Evolutionary conservation across 2,329 filamentous ascomycete genomes (phyloP), one percentile per base, ranked within the genome.

Genomic region (Aspergillus aculeatus): DNA sequence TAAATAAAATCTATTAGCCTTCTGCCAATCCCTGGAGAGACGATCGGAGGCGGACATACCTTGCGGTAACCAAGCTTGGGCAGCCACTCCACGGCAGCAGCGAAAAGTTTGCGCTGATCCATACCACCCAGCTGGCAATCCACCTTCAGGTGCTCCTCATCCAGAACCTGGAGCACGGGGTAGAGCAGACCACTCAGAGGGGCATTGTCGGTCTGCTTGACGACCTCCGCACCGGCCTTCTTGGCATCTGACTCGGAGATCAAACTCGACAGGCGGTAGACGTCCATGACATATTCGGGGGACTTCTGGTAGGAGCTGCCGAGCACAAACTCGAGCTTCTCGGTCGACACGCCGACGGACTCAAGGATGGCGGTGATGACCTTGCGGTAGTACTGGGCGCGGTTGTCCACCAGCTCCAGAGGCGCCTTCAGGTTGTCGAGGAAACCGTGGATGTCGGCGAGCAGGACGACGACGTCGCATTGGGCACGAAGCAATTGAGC

Each of bases 161-260:
- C 94, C 50, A 98, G 80, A 0, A 90, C 90, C 78, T 98, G 95
- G 78, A 99, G 88, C 51, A 96, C 82, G 1, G 91, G 91, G 81
- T 96, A 96, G 62, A 94, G 84, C 12, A 94, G 82, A 1, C 90
- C 91, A 58, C 84, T 86, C 57, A 96, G 74, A 3, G 89, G 85
- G 10, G 89, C 85, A 70, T 94, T 92, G 58, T 86, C 84, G 3
- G 89, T 87, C 80, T 98, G 92, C 83, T 98, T 98, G 66, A 99
- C 94, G 7, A 98, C 86, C 77, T 98, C 95, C 1, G 92, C 90
- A 44, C 94, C 94, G 0, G 94, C 93, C 77, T 92, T 95, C 77
- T 92, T 91, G 16, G 92, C 91, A 71, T 95, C 88, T 72, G 93
- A 87, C 77, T 92, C 87, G 3, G 69, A 68, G 5, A 67, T 60